Evolutionary conservation across 208 protist genomes (phyloP).

Genomic region (Angomonas deanei): DNA sequence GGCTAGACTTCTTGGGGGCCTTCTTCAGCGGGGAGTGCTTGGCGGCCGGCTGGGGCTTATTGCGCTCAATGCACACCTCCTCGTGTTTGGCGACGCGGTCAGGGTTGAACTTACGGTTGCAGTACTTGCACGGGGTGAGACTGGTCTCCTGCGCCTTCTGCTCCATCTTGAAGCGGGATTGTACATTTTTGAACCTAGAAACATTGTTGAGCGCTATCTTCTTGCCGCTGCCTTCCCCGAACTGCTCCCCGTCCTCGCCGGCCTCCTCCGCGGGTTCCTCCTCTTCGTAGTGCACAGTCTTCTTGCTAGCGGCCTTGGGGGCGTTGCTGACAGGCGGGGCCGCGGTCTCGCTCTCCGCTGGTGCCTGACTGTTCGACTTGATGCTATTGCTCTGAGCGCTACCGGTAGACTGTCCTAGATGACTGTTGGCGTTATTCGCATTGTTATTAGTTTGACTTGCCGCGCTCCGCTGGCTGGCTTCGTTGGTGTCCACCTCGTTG

Average conservation of each 20-base stretch:
- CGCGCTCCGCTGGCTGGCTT: background rate
- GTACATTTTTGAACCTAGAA: constrained; percentile 72
- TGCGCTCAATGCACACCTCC: constrained; percentile 66
- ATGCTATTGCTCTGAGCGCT: too few relatives aligned
- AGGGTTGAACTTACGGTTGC: constrained; percentile 68
- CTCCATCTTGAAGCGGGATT: constrained; percentile 56
- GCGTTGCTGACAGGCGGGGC: too few relatives aligned
- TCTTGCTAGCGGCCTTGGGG: background rate
- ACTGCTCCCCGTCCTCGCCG: background rate
- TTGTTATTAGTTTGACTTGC: background rate
- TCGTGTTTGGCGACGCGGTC: constrained; percentile 82
- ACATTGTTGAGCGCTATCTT: constrained; percentile 77
- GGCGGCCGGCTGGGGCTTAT: constrained; percentile 22
- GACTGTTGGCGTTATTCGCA: background rate
- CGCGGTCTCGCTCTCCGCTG: too few relatives aligned
- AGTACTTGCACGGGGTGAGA: constrained; percentile 54
- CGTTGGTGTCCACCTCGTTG: background rate
- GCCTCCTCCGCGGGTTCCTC: too few relatives aligned
- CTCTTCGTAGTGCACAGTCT: background rate
- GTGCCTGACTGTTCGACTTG: too few relatives aligned
- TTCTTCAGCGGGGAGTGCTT: constrained; percentile 1
- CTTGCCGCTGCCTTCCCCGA: constrained; percentile 9
- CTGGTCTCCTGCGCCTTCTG: constrained; percentile 10
- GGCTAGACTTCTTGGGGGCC: background rate
- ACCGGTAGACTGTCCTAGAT: too few relatives aligned